Percentiles rank a stretch among this genome's conserved stretches.
Evolutionary conservation across 1,284 basidiomycete species (phyloP).

Genomic region (Fomitopsis schrenkii): DNA sequence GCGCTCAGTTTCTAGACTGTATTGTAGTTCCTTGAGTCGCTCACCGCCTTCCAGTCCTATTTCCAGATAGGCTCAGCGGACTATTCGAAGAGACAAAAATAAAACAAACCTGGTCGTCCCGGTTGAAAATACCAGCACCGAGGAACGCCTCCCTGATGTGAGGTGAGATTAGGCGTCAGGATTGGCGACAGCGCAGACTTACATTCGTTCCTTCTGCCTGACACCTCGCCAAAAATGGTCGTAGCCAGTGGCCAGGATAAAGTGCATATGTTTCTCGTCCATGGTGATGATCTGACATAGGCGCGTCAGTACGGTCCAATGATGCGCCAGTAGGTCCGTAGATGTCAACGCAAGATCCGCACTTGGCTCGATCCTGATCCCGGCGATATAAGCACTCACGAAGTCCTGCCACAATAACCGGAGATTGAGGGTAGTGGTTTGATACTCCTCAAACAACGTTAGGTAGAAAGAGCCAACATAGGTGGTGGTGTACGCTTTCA

Average conservation of each 20-base stretch:
- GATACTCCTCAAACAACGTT: constrained; percentile 63
- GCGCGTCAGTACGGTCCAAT: background rate
- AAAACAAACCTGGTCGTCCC: constrained; percentile 56
- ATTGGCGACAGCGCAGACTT: constrained; percentile 18
- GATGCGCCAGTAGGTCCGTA: too few species aligned
- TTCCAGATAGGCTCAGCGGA: constrained; percentile 7
- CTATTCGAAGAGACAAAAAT: constrained; percentile 3
- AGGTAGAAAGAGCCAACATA: constrained; percentile 61
- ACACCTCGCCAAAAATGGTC: constrained; percentile 60
- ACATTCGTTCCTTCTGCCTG: constrained; percentile 62
- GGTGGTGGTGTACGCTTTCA: constrained; percentile 47
- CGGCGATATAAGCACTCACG: constrained; percentile 20
- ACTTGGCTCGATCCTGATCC: background rate
- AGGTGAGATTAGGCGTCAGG: constrained; percentile 3
- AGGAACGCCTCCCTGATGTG: constrained; percentile 56
- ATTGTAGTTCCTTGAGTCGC: background rate
- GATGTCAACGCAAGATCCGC: background rate
- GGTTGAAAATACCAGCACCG: constrained; percentile 71
- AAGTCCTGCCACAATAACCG: constrained; percentile 62
- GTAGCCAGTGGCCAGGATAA: constrained; percentile 64
- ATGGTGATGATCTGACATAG: constrained; percentile 57
- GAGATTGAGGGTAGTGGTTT: constrained; percentile 63
- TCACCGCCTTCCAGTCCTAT: constrained; percentile 46
- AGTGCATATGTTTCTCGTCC: constrained; percentile 67
- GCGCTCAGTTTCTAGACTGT: background rate